Evolutionary conservation across 1,139 yeast species (phyloP), one percentile per base, ranked within the genome.

Genomic region (Meyerozyma athensensis): DNA sequence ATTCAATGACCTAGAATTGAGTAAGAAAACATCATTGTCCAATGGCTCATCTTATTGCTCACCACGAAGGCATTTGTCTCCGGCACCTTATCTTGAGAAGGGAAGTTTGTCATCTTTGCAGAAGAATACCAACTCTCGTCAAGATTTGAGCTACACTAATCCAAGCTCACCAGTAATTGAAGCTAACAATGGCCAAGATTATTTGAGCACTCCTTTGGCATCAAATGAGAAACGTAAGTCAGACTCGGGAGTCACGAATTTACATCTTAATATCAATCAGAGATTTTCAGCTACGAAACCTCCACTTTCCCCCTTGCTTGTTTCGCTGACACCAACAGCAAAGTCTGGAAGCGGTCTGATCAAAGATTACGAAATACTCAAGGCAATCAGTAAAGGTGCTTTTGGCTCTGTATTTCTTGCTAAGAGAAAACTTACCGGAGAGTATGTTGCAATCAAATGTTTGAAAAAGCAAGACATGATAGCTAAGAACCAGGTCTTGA

Each of bases 361-460:
- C 20, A 77, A 76, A 44, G 98, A 94, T 58, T 94, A 89, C 56
- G 96, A 87, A 49, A 79, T 92, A 24, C 68, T 94, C 40, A 89
- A 89, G 54, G 96, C 98, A 0, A 89, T 94, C 38, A 86, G 96
- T 54, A 86, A 87, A 54, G 99, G 99, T 22, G 98, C 99, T 0
- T 94, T 90, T 68, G 98, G 98, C 0, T 84, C 95, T 30, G 99
- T 94, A 1, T 92, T 81, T 55, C 66, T 94, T 13, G 92, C 96
- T 0, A 78, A 82, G 45, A 75, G 94, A 49, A 82, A 79, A 49
- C 60, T 84, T 10, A 92, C 97, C 0, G 97, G 97, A 2, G 98
- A 94, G 45, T 86, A 89, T 56, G 94, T 86, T 49, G 98, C 99
- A 1, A 89, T 94, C 43, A 94, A 94, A 57, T 94, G 90, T n/a